Evolutionary conservation across 495 filamentous ascomycete genomes (phyloP), one percentile per base, ranked within the genome.

Genomic region (Aspergillus incahuasiensis): DNA sequence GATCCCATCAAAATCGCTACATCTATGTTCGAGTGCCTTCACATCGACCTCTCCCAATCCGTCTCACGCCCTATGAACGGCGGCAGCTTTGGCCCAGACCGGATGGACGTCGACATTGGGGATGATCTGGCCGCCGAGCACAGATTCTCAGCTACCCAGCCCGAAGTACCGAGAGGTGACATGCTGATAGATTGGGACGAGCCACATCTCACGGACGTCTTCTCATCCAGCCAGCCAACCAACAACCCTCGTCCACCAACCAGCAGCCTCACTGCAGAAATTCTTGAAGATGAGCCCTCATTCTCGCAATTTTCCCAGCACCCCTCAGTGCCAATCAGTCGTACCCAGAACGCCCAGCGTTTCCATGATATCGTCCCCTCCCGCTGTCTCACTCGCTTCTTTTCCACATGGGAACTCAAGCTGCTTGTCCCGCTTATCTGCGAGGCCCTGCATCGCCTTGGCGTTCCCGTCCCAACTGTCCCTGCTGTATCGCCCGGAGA

Each of bases 231-330:
- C 34, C 81, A 84, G 60, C 77, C 79, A 22, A 52, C 66, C 18
- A 64, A 49, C 53, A 71, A 66, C 32, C 32, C 5, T 7, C 32
- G 32, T 15, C 9, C 32, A 52, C 69, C 66, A 53, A 43, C 55
- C 59, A 62, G 69, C 55, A 55, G 65, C 35, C 60, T 60, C 42
- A 74, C 84, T 55, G 81, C 83, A 50, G 81, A 83, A 48, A 75
- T 79, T 51, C 82, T 97, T 9, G 83, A 85, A 50, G 89, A 96
- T 61, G 94, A 98, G 65, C 94, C 91, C 7, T 86, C 86, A 34
- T 88, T 97, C 85, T 87, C 83, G 24, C 94, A 99, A 70, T 97
- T 99, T 80, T 86, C 90, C 7, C 79, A 85, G 22, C 82, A 80
- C 6, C 91, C 91, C 5, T 79, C 83, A n/a, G 86, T 96, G 1